Evolutionary conservation across 2,329 filamentous ascomycete species (phyloP).

Genomic region (Venturia nashicola): DNA sequence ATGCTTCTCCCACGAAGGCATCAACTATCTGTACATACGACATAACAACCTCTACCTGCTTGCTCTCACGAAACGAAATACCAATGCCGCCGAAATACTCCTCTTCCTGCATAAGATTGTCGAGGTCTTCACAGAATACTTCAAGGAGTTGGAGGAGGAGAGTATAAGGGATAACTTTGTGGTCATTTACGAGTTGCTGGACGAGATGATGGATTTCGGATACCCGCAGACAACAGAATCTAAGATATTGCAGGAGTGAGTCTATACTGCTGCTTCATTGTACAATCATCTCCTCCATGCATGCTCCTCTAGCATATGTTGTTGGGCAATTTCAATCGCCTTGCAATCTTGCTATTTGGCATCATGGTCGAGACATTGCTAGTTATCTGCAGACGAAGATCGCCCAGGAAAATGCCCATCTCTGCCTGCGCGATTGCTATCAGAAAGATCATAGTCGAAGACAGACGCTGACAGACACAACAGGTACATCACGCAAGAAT

Average conservation of each 20-base stretch:
- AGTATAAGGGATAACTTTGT: slow-evolving; percentile 99
- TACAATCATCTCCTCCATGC: background rate
- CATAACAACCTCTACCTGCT: slow-evolving; percentile 99
- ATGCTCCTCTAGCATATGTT: too few relatives aligned
- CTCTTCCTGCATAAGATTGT: slow-evolving; percentile 97
- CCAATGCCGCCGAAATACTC: slow-evolving; percentile 95
- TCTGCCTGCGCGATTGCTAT: too few relatives aligned
- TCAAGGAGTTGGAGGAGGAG: slow-evolving; percentile 97
- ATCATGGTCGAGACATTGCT: background rate
- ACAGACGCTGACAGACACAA: background rate
- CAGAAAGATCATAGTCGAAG: background rate
- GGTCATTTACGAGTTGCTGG: slow-evolving; percentile 94
- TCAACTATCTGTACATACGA: slow-evolving; percentile 99
- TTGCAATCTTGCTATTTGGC: slow-evolving; percentile 4
- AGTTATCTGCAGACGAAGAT: background rate
- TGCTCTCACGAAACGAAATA: slow-evolving; percentile 95
- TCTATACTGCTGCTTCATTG: background rate
- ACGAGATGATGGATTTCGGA: slow-evolving; percentile 99
- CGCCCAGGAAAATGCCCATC: background rate
- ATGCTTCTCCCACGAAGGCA: slow-evolving; percentile 96
- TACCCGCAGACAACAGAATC: slow-evolving; percentile 97
- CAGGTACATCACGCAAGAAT: slow-evolving; percentile 94
- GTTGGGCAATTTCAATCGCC: background rate
- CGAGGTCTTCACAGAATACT: slow-evolving; percentile 98
- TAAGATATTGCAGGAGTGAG: slow-evolving; percentile 89